Base-by-base conservation (phyloP, 1,284 basidiomycete species). In the Lentinus polychrous region DNA sequence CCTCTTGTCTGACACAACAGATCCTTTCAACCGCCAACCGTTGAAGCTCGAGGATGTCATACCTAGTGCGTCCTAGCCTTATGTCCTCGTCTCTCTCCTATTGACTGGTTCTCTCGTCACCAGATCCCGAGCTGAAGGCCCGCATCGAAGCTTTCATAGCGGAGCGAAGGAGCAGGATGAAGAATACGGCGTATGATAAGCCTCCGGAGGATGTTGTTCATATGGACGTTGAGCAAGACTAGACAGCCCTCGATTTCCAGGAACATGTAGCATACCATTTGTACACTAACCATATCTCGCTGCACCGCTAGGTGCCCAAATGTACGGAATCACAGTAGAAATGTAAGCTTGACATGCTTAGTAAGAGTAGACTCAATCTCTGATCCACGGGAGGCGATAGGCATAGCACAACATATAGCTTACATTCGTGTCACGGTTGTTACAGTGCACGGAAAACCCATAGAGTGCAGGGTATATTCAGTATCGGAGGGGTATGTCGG, bases 11-110 rank as follows among this genome's bases (percentile, higher is more conserved):
- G 95, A 98, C 62, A 71, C 84, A 15, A 91, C 84, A 49, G 92
- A 94, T 65, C 93, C 93, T 0, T 94, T 94, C 77, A 95, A 94
- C 66, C 83, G 92, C 43, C 69, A 75, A 27, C 89, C 91, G 17
- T 71, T 95, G 20, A 73, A 75, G 23, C 80, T 93, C 50, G 89
- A 89, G 55, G 88, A 94, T 10, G 84, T 93, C 31, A 66, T 86
- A 50, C 81, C 91, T n/a, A 67, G 87, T 86, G 55, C 53, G 78
- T 70, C 14, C 35, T 17, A 10, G 36, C 22, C 31, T 3, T 17
- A 24, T 3, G 33, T 18, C 39, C n/a, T n/a, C 45, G 11, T n/a
- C 5, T 7, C 6, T 39, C 8, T 11, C 23, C n/a, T 20, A n/a
- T 12, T 20, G 4, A 23, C 36, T 40, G 18, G 27, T 44, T 62